Conservation (phyloP, 331 rosid genomes). For the Malus hybrid region DNA sequence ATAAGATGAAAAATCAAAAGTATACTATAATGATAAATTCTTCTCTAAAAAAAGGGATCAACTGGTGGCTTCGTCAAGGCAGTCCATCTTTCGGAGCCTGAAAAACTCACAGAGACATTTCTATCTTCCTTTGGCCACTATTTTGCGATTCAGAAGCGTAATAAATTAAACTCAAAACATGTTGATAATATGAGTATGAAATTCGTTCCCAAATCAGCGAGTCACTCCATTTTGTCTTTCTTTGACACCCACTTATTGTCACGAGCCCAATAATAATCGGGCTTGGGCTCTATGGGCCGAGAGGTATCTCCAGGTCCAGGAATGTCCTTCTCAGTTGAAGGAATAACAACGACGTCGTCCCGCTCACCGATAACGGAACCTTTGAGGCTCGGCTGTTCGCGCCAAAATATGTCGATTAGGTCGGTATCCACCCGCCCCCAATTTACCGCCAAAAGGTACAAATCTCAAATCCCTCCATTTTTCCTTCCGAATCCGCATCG, state of each 20-base stretch:
- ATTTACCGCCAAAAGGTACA: constrained; percentile 27
- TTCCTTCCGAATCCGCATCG: neutral
- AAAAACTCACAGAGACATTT: no score
- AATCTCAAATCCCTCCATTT: neutral
- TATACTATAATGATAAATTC: accelerated
- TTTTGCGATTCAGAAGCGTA: accelerated
- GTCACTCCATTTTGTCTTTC: no score
- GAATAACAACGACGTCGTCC: neutral
- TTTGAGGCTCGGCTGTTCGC: neutral
- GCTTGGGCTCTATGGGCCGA: neutral
- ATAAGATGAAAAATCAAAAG: no score
- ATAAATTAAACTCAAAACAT: accelerated
- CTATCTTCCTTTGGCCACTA: accelerated
- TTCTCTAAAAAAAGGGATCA: no score
- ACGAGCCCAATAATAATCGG: neutral
- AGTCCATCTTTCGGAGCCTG: accelerated
- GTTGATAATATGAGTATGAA: no score
- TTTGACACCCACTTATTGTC: neutral
- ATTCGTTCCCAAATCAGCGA: no score
- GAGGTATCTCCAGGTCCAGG: neutral
- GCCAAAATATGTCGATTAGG: constrained; percentile 8
- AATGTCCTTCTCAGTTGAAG: neutral
- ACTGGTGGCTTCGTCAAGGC: accelerated
- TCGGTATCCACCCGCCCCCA: constrained; percentile 26
- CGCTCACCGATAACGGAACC: neutral